A percentile compares a stretch with the other conserved stretches of the same genome.
These are phyloP conservation scores for Nemania sp. DNA, from an alignment of 2,329 filamentous ascomycete genomes.

Conservation along the genomic window DNA sequence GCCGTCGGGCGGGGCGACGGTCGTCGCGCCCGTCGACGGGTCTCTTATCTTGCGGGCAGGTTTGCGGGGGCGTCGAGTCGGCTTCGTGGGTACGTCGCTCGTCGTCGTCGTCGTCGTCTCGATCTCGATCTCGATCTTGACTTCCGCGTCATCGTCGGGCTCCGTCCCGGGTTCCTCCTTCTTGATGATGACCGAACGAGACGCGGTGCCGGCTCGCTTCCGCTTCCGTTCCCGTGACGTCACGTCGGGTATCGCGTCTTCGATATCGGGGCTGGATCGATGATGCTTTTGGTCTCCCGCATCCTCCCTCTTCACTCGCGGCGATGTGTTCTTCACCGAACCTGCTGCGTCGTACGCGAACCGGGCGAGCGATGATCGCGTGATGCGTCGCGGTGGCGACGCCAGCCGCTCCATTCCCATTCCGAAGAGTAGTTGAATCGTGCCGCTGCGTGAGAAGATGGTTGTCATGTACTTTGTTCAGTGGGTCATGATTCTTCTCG, in stretches of 20 bases:
- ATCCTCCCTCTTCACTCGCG: no score
- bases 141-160: slow-evolving; percentile 7
- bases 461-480: neutral
- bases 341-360: slow-evolving; percentile 39
- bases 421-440: slow-evolving; percentile 9
- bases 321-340: neutral
- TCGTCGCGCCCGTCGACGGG: slow-evolving; percentile 27
- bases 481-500: neutral
- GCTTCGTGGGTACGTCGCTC: neutral
- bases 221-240: slow-evolving; percentile 33
- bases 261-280: slow-evolving; percentile 36
- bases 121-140: slow-evolving; percentile 6
- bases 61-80: slow-evolving; percentile 33
- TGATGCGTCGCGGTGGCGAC: slow-evolving; percentile 40
- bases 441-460: slow-evolving; percentile 13
- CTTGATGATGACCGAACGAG: slow-evolving; percentile 22
- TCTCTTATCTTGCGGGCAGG: slow-evolving; percentile 36
- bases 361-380: slow-evolving; percentile 40
- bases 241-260: slow-evolving; percentile 36
- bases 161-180: slow-evolving; percentile 23
- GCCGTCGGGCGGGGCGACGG: slow-evolving; percentile 34
- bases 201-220: slow-evolving; percentile 32
- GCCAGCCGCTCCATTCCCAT: slow-evolving; percentile 11
- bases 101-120: slow-evolving; percentile 7
- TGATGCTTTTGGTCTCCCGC: neutral